Base-by-base conservation (phyloP, 768 basidiomycete genomes). In the Suillus tomentosus region DNA sequence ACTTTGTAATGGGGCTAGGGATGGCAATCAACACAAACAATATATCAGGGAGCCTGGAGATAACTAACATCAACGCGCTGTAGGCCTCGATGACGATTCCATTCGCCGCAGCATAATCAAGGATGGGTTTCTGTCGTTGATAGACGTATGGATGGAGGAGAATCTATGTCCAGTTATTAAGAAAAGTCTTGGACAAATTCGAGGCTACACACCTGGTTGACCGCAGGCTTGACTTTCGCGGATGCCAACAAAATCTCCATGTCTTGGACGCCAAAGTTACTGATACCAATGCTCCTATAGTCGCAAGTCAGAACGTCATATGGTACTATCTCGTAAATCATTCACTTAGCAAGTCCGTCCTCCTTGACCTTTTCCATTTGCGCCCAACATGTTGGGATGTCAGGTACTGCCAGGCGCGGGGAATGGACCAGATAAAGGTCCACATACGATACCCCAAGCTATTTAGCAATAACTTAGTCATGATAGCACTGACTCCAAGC, bases 41-140 rank as follows among this genome's bases (percentile, higher is more conserved):
- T 34, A 19, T 7, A 88, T 58, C 87, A 94, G 79, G 17, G 84
- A 34, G 19, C 11, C 2, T 34, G 10, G n/a, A 24, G 47, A 22
- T 7, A 48, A 54, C 53, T 11, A 7, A 54, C 53, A 54, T 54
- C 31, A 54, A 0, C 19, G 53, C 75, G 62, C 88, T 87, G 76
- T 93, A 93, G 0, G 86, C 90, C 73, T 92, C 91, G 51, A 85
- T 85, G 27, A 86, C 79, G 55, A 94, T 90, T 17, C 81, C 81
- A 61, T 92, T 77, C 67, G 79, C 72, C 11, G 80, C 77, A 51
- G 84, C 82, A 68, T 79, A 91, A 31, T 85, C 85, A 27, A 93
- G 76, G 34, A 88, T 77, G 0, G 85, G 80, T 3, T 77, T 80
- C 67, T 87, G 85, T 37, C 77, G 68, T 3, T 76, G 74, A 68